Evolutionary conservation across 139 green algal species (phyloP), one percentile per base, ranked within the genome.

Genomic region (Coelastrella sp.): DNA sequence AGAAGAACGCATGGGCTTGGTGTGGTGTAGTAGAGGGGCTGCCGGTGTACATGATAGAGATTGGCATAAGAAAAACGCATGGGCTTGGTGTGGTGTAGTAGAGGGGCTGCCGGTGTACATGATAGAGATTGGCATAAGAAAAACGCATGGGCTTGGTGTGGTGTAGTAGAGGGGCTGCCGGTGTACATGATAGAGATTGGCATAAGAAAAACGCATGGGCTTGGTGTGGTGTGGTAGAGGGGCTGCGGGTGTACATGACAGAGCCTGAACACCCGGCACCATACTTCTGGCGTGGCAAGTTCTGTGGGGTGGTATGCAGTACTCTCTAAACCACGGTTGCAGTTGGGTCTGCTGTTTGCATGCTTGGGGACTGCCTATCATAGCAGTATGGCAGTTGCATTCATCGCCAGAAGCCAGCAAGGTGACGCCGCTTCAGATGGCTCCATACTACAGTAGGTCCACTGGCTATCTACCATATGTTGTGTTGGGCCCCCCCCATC

Each of bases 1-100:
- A 47, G 32, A 47, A 47, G 32, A 47, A 47, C 32, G 32, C 32
- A 47, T 47, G 32, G 32, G 32, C 32, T 47, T 47, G 32, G 32
- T 89, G 89, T 79, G 93, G 90, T 7, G 81, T 93, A 6, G 92
- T 88, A 64, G 93, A 95, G 79, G 93, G 93, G 64, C 76, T 85
- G 86, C 86, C 75, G 16, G 86, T 90, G 61, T 86, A 86, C 64
- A 20, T 86, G 86, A 7, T 90, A 10, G 86, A 86, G 61, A 47
- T 47, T 47, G 32, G 32, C 32, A 47, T 47, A 0, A 47, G 32
- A 47, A 47, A 1, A 47, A 47, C 32, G 32, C 32, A 47, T 47
- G 32, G 32, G 32, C 32, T 47, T 47, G 32, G 32, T 89, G 89
- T 79, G 93, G 90, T 7, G 81, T 93, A 6, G 92, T 88, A 64